Base-by-base conservation (phyloP, 2,329 filamentous ascomycete genomes). In the Tolypocladium ophioglossoides region DNA sequence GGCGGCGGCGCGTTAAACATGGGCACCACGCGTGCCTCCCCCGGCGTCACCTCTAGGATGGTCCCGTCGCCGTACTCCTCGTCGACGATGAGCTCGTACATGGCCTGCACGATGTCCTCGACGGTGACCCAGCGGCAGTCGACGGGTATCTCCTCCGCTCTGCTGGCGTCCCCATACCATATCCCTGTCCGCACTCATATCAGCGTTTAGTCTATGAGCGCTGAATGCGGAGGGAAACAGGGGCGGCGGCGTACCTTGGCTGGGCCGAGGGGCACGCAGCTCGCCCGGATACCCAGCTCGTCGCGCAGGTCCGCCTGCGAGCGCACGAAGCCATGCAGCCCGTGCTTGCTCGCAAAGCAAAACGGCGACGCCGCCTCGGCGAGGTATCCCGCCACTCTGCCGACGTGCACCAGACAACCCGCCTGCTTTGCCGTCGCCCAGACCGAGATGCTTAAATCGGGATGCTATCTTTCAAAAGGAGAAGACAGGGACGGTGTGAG, bases 291-390 rank as follows among this genome's bases (percentile, higher is more conserved):
- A 3, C 70, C 69, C 3, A 72, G 47, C 39, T 58, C 53, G 48
- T 66, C 63, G 24, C 64, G 64, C 35, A 73, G 54, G 2, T 52
- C 59, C 1, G 59, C 64, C 3, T 73, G 55, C 4, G 60, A 62
- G 27, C 61, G 56, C 39, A 70, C 68, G 50, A 73, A 72, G 2
- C 65, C 69, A 12, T 68, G 63, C 8, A 73, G 57, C 0, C 67
- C 71, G 50, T 68, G 63, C 62, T 73, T 73, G 54, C 64, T 69
- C 8, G 70, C 64, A 47, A 64, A 62, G 55, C 73, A 73, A 22
- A 72, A 56, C 10, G 71, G 71, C 12, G 68, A 66, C 22, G 61
- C 60, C 38, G 68, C 61, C 11, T 55, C 59, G 2, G 59, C 56
- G 1, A 59, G 57, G 52, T 70, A 64, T 1, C 68, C 69, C 1